Conservation (phyloP, 306 rosid species). For the Cucumis hystrix region DNA sequence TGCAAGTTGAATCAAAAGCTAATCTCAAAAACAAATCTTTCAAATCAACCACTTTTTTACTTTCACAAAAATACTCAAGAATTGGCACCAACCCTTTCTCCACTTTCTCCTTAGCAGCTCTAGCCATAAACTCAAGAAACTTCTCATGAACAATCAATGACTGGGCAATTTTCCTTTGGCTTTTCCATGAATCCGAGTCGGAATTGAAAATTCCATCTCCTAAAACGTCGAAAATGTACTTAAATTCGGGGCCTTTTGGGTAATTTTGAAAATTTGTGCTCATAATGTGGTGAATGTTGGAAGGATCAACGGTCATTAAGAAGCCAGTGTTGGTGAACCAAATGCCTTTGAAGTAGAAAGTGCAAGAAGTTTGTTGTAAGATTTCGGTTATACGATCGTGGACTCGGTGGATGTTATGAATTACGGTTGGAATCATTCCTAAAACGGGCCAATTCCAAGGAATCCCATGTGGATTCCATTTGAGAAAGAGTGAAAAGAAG, state of each 20-base stretch:
- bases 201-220: constrained; percentile 26
- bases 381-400: neutral
- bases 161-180: constrained; percentile 11
- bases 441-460: constrained; percentile 6
- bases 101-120: constrained; percentile 10
- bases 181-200: constrained; percentile 15
- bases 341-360: constrained; percentile 16
- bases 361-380: neutral
- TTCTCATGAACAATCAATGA: neutral
- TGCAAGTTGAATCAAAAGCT: constrained; percentile 26
- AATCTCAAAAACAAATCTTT: constrained; percentile 24
- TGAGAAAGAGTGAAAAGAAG: neutral
- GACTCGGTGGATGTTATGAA: neutral
- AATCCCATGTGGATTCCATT: neutral
- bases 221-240: constrained; percentile 15
- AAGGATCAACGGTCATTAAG: constrained; percentile 17
- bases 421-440: neutral
- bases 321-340: constrained; percentile 9
- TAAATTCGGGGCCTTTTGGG: constrained; percentile 15
- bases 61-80: neutral
- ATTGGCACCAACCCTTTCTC: constrained; percentile 3
- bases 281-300: constrained; percentile 22
- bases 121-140: neutral
- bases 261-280: constrained; percentile 10
- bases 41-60: neutral